Evolutionary conservation across 2,329 filamentous ascomycete genomes (phyloP), one percentile per base, ranked within the genome.

Genomic region (Diaporthe capsici): DNA sequence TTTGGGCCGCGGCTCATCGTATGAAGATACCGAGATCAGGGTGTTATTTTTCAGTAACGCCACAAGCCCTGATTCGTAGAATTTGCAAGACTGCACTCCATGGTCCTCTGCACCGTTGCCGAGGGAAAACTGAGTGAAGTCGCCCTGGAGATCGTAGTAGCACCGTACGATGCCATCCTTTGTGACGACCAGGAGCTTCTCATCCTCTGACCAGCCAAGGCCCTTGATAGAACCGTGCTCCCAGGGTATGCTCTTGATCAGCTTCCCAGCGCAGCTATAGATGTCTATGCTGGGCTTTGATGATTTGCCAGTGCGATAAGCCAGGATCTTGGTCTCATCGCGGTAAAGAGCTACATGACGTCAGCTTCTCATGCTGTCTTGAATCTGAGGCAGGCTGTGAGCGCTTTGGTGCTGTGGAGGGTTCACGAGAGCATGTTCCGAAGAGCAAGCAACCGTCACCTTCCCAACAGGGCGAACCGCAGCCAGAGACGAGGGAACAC

Each of bases 151-250:
- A 81, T 97, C 94, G 83, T 95, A 92, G 82, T 96, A 98, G 83
- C 95, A 97, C 76, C 96, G 90, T 58, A 98, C 96, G 1, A 92
- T 96, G 34, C 97, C 97, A 81, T 99, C 96, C 72, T 94, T 91
- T 13, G 95, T 95, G 71, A 98, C 92, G 0, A 98, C 94, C 5
- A 99, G 87, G 63, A 99, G 89, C 82, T 94, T 94, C 87, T 99
- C 97, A 78, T 98, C 95, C 81, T 98, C 96, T 28, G 96, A 98
- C 97, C 97, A 99, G 47, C 97, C 97, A 28, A 99, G 89, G 2
- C 95, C 95, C 83, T 93, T 94, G 81, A 99, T 94, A 4, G 92
- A 88, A 61, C 95, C 95, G 85, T 96, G 95, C 80, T 98, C 96
- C 96, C 96, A 98, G 83, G 94, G 91, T 79, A 98, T 95, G 82